Evolutionary conservation across 2,329 filamentous ascomycete genomes (phyloP).

Genomic region (Pseudogymnoascus sp.): DNA sequence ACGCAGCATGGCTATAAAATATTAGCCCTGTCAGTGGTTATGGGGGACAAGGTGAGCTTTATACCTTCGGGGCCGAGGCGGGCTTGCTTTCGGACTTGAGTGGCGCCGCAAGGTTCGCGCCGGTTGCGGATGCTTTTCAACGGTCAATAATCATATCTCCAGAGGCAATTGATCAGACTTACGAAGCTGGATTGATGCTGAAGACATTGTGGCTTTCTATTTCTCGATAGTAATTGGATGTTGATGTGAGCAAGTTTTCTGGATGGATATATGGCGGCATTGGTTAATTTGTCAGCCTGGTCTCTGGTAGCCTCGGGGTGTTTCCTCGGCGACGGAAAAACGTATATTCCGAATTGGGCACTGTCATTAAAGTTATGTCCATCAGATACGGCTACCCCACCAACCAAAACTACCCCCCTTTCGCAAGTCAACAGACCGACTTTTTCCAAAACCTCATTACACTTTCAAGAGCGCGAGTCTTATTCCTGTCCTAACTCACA

Average conservation of each 20-base stretch:
- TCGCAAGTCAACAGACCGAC: slow-evolving; percentile 8
- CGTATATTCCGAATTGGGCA: neutral
- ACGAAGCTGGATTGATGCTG: slow-evolving; percentile 24
- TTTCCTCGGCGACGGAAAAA: neutral
- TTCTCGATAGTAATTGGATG: neutral
- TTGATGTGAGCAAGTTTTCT: slow-evolving; percentile 6
- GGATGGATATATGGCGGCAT: slow-evolving; percentile 3
- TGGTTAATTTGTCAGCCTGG: slow-evolving; percentile 3
- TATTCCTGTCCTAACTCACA: neutral
- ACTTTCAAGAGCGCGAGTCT: neutral
- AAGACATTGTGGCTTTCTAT: slow-evolving; percentile 22
- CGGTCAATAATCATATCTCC: neutral
- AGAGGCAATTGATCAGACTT: slow-evolving; percentile 12
- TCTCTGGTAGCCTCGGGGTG: slow-evolving; percentile 5
- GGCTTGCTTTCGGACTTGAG: slow-evolving; percentile 21
- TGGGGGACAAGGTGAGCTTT: neutral
- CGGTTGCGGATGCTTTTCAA: slow-evolving; percentile 22
- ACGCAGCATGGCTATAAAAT: slow-evolving; percentile 83
- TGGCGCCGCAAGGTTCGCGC: slow-evolving; percentile 22
- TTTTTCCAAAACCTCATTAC: neutral
- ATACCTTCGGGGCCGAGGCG: slow-evolving; percentile 22
- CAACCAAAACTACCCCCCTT: slow-evolving; percentile 7
- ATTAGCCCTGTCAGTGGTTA: slow-evolving; percentile 6
- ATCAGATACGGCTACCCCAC: slow-evolving; percentile 2
- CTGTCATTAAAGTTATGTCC: neutral